Evolutionary conservation across 2,329 filamentous ascomycete species (phyloP).

Genomic region (Lomentospora prolificans): DNA sequence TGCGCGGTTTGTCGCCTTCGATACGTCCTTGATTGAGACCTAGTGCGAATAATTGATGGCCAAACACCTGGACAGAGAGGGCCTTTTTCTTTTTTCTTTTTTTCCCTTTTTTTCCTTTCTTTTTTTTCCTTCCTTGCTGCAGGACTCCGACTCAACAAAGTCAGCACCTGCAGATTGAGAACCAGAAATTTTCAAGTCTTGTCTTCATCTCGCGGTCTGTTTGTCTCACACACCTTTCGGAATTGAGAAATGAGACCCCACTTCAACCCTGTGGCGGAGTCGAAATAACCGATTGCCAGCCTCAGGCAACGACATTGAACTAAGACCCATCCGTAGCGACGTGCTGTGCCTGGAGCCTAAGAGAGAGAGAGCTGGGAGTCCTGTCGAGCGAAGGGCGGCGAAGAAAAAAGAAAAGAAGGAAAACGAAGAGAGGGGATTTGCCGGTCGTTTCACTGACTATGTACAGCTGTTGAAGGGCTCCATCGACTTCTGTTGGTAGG

Average conservation of each 20-base stretch:
- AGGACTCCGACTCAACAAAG: slow-evolving; percentile 1
- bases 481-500: too few species aligned
- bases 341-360: too few species aligned
- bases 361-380: too few species aligned
- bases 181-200: neutral
- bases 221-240: slow-evolving; percentile 2
- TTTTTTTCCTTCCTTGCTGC: neutral
- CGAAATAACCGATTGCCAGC: too few species aligned
- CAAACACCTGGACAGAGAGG: neutral
- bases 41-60: neutral
- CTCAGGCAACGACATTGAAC: too few species aligned
- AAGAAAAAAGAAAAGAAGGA: too few species aligned
- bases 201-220: neutral
- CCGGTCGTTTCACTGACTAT: too few species aligned
- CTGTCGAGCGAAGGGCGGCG: too few species aligned
- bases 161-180: neutral
- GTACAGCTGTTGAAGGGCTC: too few species aligned
- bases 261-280: neutral
- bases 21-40: neutral
- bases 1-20: neutral
- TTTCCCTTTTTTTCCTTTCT: neutral
- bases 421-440: too few species aligned
- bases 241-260: neutral
- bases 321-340: too few species aligned
- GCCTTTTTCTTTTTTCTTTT: neutral